Evolutionary conservation across 345 rosid species (phyloP).

Genomic region (Chamaenerion angustifolium): DNA sequence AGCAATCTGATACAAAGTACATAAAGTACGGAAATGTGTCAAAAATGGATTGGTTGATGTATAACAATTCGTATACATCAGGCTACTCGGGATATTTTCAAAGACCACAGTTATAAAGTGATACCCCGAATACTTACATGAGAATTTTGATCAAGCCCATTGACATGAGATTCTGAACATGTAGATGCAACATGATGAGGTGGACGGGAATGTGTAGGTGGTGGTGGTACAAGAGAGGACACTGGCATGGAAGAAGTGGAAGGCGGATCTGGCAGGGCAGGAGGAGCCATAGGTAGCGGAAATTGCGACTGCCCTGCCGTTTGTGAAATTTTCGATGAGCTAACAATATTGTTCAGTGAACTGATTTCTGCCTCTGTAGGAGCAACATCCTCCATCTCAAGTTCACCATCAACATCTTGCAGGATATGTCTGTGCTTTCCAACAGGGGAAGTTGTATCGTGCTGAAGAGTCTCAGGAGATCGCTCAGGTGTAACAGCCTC

Average conservation of each 20-base stretch:
- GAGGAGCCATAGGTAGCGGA: slow-evolving; percentile 17
- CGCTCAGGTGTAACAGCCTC: slow-evolving; percentile 96
- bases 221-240: slow-evolving; percentile 29
- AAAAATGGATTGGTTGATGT: too few species aligned
- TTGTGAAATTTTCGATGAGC: slow-evolving; percentile 18
- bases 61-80: too few species aligned
- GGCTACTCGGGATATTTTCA: too few species aligned
- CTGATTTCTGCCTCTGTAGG: slow-evolving; percentile 53
- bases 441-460: slow-evolving; percentile 17
- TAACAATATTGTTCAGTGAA: too few species aligned
- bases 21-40: too few species aligned
- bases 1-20: too few species aligned
- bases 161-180: slow-evolving; percentile 26
- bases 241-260: slow-evolving; percentile 24
- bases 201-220: slow-evolving; percentile 5
- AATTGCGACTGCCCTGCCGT: slow-evolving; percentile 24
- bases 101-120: too few species aligned
- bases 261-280: slow-evolving; percentile 43
- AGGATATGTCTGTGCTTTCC: slow-evolving; percentile 63
- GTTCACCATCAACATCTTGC: slow-evolving; percentile 94
- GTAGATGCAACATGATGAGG: slow-evolving; percentile 10
- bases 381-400: slow-evolving; percentile 97
- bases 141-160: slow-evolving; percentile 22
- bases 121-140: slow-evolving; percentile 12
- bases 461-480: slow-evolving; percentile 30